Percentiles rank a stretch among this genome's conserved stretches.
Evolutionary conservation across 2,329 filamentous ascomycete species (phyloP).

Genomic region (Pseudogymnoascus sp.): DNA sequence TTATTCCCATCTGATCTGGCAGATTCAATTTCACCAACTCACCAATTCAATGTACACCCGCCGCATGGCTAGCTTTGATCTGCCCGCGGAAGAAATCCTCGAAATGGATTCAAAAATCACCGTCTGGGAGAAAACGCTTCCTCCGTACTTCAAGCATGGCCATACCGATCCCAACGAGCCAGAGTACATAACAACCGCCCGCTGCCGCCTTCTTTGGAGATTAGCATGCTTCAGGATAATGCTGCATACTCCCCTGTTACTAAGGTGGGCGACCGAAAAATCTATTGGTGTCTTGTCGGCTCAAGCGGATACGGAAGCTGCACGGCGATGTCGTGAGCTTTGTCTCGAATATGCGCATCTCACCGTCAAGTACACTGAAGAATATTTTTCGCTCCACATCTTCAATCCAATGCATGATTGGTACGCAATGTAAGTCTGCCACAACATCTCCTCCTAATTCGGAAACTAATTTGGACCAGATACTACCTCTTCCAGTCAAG

Average conservation of each 20-base stretch:
- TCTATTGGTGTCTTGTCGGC: not conserved
- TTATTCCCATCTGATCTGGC: not conserved
- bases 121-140: slow-evolving; percentile 24
- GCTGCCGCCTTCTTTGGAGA: not conserved
- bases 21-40: slow-evolving; percentile 7
- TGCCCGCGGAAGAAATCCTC: slow-evolving; percentile 24
- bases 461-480: slow-evolving; percentile 15
- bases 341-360: slow-evolving; percentile 28
- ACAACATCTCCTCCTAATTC: not conserved
- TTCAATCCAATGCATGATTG: slow-evolving; percentile 27
- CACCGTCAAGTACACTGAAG: slow-evolving; percentile 26
- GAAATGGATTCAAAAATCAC: slow-evolving; percentile 28
- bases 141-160: slow-evolving; percentile 22
- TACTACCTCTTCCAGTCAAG: slow-evolving; percentile 33
- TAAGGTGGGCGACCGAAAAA: slow-evolving; percentile 5
- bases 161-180: slow-evolving; percentile 15
- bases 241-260: not conserved
- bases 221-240: slow-evolving; percentile 4
- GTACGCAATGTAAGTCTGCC: slow-evolving; percentile 21
- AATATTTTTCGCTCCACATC: slow-evolving; percentile 24
- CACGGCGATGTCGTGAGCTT: slow-evolving; percentile 19
- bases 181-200: not conserved
- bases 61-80: not conserved
- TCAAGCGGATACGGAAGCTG: not conserved
- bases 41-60: slow-evolving; percentile 22